These are phyloP conservation scores for Gossypioides kirkii DNA, from an alignment of 345 rosid genomes.

Conservation along the genomic window DNA sequence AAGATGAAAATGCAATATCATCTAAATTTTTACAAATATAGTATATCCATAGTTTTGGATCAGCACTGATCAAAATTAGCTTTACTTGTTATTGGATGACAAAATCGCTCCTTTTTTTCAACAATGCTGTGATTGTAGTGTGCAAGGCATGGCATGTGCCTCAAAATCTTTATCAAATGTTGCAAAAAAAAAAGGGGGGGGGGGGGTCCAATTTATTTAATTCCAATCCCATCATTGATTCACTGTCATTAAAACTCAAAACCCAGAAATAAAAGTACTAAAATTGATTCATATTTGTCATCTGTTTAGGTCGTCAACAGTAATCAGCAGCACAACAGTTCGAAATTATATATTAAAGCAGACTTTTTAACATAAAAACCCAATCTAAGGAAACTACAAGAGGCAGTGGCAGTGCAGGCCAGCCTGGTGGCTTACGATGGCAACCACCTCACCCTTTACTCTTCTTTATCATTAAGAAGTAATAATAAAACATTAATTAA, in stretches of 20 bases:
- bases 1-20: background rate
- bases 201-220: background rate
- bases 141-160: background rate
- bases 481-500: background rate
- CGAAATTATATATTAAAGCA: background rate
- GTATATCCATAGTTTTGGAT: no score
- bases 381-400: background rate
- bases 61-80: no score
- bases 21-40: background rate
- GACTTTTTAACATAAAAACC: background rate
- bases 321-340: background rate
- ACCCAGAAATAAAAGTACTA: no score
- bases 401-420: conserved; percentile 2
- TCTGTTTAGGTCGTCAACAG: background rate
- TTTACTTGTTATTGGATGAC: background rate
- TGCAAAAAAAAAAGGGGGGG: no score
- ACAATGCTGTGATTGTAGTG: background rate
- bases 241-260: background rate
- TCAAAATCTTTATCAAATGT: background rate
- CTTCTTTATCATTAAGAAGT: background rate
- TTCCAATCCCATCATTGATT: background rate
- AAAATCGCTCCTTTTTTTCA: background rate
- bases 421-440: background rate
- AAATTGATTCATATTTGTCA: background rate
- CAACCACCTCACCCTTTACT: background rate